Conservation (phyloP, 768 basidiomycete genomes). For the Boletus subcaerulescens region DNA sequence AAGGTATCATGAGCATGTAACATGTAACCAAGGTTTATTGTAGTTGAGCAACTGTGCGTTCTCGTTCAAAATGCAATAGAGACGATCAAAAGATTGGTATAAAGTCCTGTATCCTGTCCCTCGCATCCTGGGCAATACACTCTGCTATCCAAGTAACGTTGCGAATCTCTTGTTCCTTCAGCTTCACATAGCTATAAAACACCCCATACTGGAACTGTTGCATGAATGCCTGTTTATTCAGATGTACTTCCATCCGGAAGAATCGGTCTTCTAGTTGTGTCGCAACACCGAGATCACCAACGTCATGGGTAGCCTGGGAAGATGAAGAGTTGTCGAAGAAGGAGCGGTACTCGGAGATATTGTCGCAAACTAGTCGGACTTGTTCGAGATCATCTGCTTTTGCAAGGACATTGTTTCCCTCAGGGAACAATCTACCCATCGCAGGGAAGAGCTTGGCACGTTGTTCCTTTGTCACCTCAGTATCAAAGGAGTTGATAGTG, state of each 20-base stretch:
- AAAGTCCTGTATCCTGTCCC: constrained; percentile 93
- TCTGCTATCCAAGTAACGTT: constrained; percentile 94
- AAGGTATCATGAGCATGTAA: constrained; percentile 2
- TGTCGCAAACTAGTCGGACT: constrained; percentile 84
- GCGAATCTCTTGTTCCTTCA: constrained; percentile 89
- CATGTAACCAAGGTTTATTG: not conserved
- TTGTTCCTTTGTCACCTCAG: constrained; percentile 91
- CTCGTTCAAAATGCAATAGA: not conserved
- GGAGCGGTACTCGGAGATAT: constrained; percentile 81
- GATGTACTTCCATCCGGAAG: constrained; percentile 87
- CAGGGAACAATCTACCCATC: constrained; percentile 91
- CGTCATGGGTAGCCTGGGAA: constrained; percentile 33
- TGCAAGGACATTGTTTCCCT: constrained; percentile 91
- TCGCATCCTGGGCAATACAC: constrained; percentile 96
- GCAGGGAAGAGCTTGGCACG: constrained; percentile 92
- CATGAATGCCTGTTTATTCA: constrained; percentile 93
- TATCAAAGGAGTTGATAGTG: constrained; percentile 98
- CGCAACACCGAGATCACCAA: constrained; percentile 48
- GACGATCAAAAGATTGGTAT: constrained; percentile 77
- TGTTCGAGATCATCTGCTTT: constrained; percentile 95
- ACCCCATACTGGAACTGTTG: constrained; percentile 96
- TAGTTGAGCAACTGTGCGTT: not conserved
- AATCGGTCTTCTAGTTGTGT: constrained; percentile 88
- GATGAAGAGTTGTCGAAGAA: constrained; percentile 72
- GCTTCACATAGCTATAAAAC: constrained; percentile 88